A percentile compares a stretch with the other conserved stretches of the same genome.
phyloP scores from a whole-genome alignment of 345 rosid species.

The Hirschfeldia incana region DNA sequence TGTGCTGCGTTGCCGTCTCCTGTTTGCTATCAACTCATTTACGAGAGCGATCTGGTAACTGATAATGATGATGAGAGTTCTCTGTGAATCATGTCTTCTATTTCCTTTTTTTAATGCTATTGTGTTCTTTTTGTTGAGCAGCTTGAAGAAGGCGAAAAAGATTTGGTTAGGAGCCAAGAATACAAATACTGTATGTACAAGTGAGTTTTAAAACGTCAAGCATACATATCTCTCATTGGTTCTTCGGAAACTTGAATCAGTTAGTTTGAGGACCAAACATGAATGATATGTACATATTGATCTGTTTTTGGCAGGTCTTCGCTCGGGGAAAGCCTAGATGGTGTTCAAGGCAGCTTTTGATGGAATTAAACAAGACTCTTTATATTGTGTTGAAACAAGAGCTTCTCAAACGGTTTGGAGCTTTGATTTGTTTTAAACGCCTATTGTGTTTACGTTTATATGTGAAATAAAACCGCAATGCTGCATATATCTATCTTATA shows the following conservation, averaged over 20 bases:
- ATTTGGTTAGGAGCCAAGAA: conserved; percentile 70
- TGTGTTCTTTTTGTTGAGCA: conserved; percentile 25
- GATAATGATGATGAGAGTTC: background rate
- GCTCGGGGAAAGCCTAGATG: conserved; percentile 36
- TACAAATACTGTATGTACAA: conserved; percentile 81
- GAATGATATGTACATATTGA: background rate
- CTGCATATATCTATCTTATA: no score
- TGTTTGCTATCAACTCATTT: conserved; percentile 63
- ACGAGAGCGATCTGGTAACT: conserved; percentile 79
- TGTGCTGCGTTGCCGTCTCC: conserved; percentile 78
- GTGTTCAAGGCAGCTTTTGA: conserved; percentile 36
- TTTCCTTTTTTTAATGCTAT: background rate
- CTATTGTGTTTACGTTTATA: no score
- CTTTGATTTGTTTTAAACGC: no score
- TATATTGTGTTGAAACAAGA: background rate
- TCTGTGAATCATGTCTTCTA: background rate
- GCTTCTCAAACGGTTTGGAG: no score
- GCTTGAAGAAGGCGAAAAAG: conserved; percentile 92
- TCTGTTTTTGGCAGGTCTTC: conserved; percentile 35
- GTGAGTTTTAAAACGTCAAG: conserved; percentile 38
- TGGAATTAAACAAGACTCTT: background rate
- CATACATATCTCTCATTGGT: background rate
- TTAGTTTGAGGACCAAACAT: background rate
- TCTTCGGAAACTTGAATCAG: background rate
- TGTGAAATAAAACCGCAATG: no score